Percentiles rank a stretch among this genome's conserved stretches.
Evolutionary conservation across 164 flowering plant species (phyloP).

Genomic region (Pachysandra terminalis): DNA sequence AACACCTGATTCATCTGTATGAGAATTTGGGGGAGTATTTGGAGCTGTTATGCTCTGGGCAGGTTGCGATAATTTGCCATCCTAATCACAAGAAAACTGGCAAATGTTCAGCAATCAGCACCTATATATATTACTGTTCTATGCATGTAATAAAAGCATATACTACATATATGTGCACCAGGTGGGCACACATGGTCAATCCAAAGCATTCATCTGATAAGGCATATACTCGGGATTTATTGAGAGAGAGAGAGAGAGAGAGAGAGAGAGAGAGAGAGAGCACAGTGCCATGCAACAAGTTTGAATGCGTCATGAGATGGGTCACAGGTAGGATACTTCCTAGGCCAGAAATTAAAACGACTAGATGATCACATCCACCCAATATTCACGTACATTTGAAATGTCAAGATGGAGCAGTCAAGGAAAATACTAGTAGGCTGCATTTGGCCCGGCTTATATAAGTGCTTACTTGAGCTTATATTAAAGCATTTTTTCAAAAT

Average conservation of each 20-base stretch:
- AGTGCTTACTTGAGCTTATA: no score
- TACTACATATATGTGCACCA: no score
- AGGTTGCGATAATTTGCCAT: conserved; percentile 23
- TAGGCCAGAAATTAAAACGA: neutral
- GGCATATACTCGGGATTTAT: no score
- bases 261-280: neutral
- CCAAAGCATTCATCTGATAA: no score
- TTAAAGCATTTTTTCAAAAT: no score
- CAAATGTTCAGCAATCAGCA: conserved; percentile 12
- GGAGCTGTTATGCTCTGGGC: conserved; percentile 22
- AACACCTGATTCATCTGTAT: conserved; percentile 17
- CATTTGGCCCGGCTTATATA: no score
- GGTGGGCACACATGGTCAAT: neutral
- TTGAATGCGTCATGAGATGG: neutral
- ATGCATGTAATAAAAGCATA: neutral
- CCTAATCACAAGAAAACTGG: conserved; percentile 30
- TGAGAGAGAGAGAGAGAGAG: neutral
- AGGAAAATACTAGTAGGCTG: no score
- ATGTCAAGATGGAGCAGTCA: neutral
- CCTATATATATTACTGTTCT: neutral
- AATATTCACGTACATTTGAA: neutral
- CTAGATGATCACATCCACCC: neutral
- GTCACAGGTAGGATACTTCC: neutral
- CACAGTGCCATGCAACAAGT: neutral
- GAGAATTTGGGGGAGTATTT: conserved; percentile 26